phyloP scores from a whole-genome alignment of 2,329 filamentous ascomycete genomes.

The Zelopaecilomyces penicillatus region DNA sequence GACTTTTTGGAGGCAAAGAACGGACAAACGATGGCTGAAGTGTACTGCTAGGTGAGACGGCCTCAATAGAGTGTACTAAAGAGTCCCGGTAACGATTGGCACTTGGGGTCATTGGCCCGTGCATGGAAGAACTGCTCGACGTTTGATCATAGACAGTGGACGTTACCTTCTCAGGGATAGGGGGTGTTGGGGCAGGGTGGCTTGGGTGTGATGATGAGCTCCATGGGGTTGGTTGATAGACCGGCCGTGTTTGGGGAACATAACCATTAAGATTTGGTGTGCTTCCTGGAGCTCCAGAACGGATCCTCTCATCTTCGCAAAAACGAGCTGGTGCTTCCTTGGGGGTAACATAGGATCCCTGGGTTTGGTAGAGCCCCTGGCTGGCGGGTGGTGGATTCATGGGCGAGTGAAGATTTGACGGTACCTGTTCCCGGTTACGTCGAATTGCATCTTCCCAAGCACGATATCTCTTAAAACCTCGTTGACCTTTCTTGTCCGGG shows the following conservation, averaged over 20 bases:
- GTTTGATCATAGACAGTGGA: slow-evolving; percentile 13
- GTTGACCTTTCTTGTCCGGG: slow-evolving; percentile 27
- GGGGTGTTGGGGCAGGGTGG: slow-evolving; percentile 5
- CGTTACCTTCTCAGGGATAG: slow-evolving; percentile 19
- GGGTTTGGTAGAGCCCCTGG: slow-evolving; percentile 4
- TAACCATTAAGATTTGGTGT: slow-evolving; percentile 20
- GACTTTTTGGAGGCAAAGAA: slow-evolving; percentile 20
- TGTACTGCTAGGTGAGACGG: slow-evolving; percentile 25
- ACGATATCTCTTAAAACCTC: slow-evolving; percentile 39
- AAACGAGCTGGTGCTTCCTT: slow-evolving; percentile 3
- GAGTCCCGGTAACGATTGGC: slow-evolving; percentile 28
- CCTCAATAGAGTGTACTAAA: slow-evolving; percentile 39
- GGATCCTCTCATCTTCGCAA: not conserved
- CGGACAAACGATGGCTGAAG: slow-evolving; percentile 28
- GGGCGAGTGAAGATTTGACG: not conserved
- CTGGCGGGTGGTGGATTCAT: not conserved
- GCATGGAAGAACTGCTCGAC: slow-evolving; percentile 13
- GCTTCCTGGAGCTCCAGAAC: slow-evolving; percentile 11
- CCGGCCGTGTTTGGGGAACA: slow-evolving; percentile 10
- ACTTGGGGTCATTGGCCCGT: slow-evolving; percentile 17
- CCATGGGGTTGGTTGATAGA: slow-evolving; percentile 2
- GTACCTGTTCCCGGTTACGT: slow-evolving; percentile 18
- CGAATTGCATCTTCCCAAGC: slow-evolving; percentile 33
- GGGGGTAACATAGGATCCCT: not conserved
- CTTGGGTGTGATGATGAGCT: slow-evolving; percentile 4